Evolutionary conservation across 805 yeast genomes (phyloP).

Genomic region (Candida easanensis): DNA sequence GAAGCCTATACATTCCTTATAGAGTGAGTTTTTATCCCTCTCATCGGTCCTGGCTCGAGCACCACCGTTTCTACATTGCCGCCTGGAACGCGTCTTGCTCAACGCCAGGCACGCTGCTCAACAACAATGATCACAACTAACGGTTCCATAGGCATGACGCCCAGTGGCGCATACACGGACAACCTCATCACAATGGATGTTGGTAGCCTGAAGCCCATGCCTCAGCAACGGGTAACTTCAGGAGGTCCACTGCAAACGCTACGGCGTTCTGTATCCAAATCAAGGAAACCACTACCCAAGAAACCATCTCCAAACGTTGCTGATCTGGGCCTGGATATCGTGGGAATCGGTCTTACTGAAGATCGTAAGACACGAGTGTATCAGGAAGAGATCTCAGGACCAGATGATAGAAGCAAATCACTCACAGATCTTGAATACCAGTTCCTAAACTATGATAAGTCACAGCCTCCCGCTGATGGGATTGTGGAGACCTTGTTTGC

Average conservation of each 20-base stretch:
- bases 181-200: conserved; percentile 4
- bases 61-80: too few relatives aligned
- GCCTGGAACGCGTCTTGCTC: background rate
- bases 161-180: conserved; percentile 5
- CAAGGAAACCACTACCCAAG: conserved; percentile 5
- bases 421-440: conserved; percentile 18
- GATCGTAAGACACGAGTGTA: conserved; percentile 6
- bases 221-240: background rate
- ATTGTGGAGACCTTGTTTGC: conserved; percentile 23
- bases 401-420: background rate
- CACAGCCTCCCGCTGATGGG: conserved; percentile 28
- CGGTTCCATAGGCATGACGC: conserved; percentile 10
- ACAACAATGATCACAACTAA: conserved; percentile 7
- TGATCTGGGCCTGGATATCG: conserved; percentile 24
- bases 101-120: background rate
- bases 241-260: conserved; percentile 8
- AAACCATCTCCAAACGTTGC: conserved; percentile 9
- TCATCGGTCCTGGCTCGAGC: too few relatives aligned
- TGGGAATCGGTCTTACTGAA: conserved; percentile 20
- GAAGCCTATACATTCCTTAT: background rate
- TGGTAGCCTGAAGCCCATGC: background rate
- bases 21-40: background rate
- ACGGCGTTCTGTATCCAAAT: conserved; percentile 5
- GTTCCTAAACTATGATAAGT: conserved; percentile 27
- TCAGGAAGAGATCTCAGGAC: conserved; percentile 1